These are phyloP conservation scores for Hortiboletus flavorubellus DNA, from an alignment of 768 basidiomycete genomes.

Conservation along the genomic window DNA sequence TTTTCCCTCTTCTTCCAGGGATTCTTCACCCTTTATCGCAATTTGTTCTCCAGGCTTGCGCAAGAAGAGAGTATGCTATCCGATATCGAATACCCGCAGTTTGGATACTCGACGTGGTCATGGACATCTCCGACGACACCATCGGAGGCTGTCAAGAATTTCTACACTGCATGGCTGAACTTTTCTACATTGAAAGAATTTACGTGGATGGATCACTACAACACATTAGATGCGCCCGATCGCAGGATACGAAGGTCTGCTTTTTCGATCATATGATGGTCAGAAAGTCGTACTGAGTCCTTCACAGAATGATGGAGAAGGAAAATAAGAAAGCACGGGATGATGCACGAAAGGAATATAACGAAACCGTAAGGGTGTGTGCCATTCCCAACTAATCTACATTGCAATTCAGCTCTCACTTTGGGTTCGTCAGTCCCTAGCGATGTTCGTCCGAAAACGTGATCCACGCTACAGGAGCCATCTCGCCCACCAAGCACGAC, in stretches of 20 bases:
- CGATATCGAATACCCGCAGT: slow-evolving; percentile 65
- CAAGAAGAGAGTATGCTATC: slow-evolving; percentile 63
- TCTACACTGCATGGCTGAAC: slow-evolving; percentile 85
- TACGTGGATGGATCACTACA: slow-evolving; percentile 83
- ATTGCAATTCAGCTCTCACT: neutral
- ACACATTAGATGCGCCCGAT: slow-evolving; percentile 81
- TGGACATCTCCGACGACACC: slow-evolving; percentile 56
- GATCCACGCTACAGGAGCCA: slow-evolving; percentile 84
- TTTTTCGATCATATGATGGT: neutral
- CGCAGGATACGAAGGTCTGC: slow-evolving; percentile 72
- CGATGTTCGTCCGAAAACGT: slow-evolving; percentile 75
- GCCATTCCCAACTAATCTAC: neutral
- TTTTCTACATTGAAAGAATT: slow-evolving; percentile 89
- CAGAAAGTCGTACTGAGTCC: neutral
- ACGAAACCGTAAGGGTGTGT: slow-evolving; percentile 81
- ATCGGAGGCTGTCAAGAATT: slow-evolving; percentile 55
- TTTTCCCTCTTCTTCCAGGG: slow-evolving; percentile 45
- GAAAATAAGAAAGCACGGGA: slow-evolving; percentile 94
- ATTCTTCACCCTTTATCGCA: slow-evolving; percentile 87
- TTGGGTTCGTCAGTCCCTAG: slow-evolving; percentile 51
- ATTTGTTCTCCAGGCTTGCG: slow-evolving; percentile 78
- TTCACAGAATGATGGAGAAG: slow-evolving; percentile 79
- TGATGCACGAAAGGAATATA: slow-evolving; percentile 86
- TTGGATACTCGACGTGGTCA: slow-evolving; percentile 74
- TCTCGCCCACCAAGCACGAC: slow-evolving; percentile 45